Conservation (phyloP, 78 protist species). For the Monosiga brevicollis region DNA sequence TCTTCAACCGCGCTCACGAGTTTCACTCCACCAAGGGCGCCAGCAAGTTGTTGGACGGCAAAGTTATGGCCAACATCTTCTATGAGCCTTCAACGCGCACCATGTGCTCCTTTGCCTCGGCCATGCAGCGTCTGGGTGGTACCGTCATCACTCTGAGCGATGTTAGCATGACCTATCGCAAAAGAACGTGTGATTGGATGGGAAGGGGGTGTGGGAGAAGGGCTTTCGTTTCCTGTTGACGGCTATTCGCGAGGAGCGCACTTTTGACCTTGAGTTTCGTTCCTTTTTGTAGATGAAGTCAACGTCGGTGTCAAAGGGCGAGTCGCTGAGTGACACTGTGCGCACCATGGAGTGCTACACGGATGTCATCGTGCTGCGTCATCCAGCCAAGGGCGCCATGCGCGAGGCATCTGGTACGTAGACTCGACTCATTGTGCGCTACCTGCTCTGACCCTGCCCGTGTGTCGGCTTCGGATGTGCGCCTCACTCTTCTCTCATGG, state of each 20-base stretch:
- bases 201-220: no score
- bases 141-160: conserved; percentile 40
- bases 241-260: no score
- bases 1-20: conserved; percentile 20
- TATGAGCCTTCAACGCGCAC: conserved; percentile 88
- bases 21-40: conserved; percentile 18
- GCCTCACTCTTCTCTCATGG: no score
- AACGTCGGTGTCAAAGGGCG: conserved; percentile 74
- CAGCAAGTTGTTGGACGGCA: conserved; percentile 9
- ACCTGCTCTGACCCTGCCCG: no score
- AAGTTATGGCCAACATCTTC: conserved; percentile 54
- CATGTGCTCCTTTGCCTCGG: conserved; percentile 72
- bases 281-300: background rate
- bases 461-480: no score
- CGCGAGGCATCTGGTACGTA: conserved; percentile 43
- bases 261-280: no score
- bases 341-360: conserved; percentile 69
- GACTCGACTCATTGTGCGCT: no score
- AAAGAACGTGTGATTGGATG: no score
- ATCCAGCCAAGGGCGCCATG: conserved; percentile 69
- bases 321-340: conserved; percentile 74
- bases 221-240: no score
- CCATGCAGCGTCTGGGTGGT: conserved; percentile 87
- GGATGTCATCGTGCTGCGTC: conserved; percentile 80
- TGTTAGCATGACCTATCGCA: no score